Evolutionary conservation across 2,329 filamentous ascomycete species (phyloP).

Genomic region (Emericellopsis atlantica): DNA sequence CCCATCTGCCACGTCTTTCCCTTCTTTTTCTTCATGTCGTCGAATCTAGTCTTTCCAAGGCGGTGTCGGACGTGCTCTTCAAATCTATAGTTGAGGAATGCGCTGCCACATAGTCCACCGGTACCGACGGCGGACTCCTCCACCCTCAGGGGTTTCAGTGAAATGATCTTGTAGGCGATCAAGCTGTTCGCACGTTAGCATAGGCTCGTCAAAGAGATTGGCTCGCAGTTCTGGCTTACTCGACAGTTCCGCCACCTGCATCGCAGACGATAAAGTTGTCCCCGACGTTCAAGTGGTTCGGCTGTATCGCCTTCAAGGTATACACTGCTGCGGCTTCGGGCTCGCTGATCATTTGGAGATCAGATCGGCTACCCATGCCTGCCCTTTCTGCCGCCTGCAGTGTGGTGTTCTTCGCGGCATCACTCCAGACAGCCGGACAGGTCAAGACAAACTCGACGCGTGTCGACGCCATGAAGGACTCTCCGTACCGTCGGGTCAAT

Average conservation of each 20-base stretch:
- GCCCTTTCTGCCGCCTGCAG: conserved; percentile 65
- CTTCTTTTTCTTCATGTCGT: conserved; percentile 67
- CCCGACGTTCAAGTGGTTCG: conserved; percentile 58
- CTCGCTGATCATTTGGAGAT: conserved; percentile 70
- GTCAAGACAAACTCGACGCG: conserved; percentile 71
- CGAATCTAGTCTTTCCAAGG: conserved; percentile 54
- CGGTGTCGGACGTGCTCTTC: conserved; percentile 62
- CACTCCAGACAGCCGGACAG: conserved; percentile 74
- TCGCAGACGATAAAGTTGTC: conserved; percentile 53
- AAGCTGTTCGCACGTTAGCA: conserved; percentile 26
- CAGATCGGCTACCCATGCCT: conserved; percentile 59
- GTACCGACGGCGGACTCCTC: conserved; percentile 73
- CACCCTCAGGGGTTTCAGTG: conserved; percentile 56
- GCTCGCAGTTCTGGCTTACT: conserved; percentile 28
- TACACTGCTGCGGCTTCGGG: conserved; percentile 72
- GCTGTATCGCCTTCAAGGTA: conserved; percentile 67
- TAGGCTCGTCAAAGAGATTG: neutral
- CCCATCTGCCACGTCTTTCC: conserved; percentile 72
- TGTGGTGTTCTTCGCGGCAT: conserved; percentile 75
- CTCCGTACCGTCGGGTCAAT: conserved; percentile 60
- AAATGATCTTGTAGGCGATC: conserved; percentile 72
- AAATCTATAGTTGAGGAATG: conserved; percentile 70
- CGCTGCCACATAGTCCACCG: conserved; percentile 65
- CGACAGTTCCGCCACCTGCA: conserved; percentile 53
- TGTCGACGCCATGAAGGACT: conserved; percentile 65